Evolutionary conservation across 1,284 basidiomycete species (phyloP), one percentile per base, ranked within the genome.

Genomic region (Sporisorium graminicola): DNA sequence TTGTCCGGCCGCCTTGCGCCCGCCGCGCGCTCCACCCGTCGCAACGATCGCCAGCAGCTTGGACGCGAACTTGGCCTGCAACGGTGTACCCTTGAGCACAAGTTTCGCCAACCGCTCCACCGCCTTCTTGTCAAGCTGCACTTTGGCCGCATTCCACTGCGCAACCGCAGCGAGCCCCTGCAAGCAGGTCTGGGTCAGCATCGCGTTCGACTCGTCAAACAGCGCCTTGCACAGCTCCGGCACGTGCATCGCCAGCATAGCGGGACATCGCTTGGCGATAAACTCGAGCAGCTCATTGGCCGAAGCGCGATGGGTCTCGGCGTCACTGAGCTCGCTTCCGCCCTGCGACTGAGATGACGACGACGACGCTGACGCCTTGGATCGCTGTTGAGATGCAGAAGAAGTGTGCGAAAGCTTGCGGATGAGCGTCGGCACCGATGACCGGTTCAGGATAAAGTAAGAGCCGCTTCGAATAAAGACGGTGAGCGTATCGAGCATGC

Each of bases 21-120:
- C 73, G 7, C 66, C 70, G 5, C 56, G 40, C 4, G 60, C 67
- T 5, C 73, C 73, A 24, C 73, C 73, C 6, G 67, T 75, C 5
- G 66, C 54, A 18, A 84, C 81, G 18, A 83, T 76, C 0, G 92
- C 90, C 10, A 98, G 81, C 52, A 95, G 87, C 26, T 94, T 90
- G 1, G 93, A 90, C 0, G 94, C 93, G 85, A 93, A 95, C 86
- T 98, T 98, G 22, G 94, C 92, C 80, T 93, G 91, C 20, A 90
- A 88, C 20, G 88, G 87, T 35, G 92, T 90, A 1, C 90, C 89
- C 12, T 90, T 89, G 35, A 91, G 84, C 0, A 90, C 92, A 74
- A 91, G 89, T 31, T 89, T 88, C 59, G 87, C 87, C 9, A 92
- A 88, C 16, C 91, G 88, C 40, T 95, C 93, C 10, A 91, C 85